Percentiles rank a stretch among this genome's conserved stretches.
phyloP scores from a whole-genome alignment of 768 basidiomycete genomes.

The Rhodotorula kratochvilovae region DNA sequence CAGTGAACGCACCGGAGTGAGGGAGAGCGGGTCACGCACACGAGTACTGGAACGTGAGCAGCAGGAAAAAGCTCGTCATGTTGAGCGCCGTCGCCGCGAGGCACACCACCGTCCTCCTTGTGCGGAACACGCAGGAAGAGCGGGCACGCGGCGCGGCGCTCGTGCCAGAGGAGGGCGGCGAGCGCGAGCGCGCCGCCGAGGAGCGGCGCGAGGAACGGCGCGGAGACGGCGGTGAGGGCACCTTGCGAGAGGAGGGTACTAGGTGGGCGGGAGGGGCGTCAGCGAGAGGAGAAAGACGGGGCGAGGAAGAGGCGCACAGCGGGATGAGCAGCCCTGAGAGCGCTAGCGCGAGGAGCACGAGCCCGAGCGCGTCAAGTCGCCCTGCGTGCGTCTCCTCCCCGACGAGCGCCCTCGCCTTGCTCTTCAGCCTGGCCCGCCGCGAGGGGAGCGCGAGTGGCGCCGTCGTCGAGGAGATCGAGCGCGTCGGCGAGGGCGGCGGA shows the following conservation, averaged over 20 bases:
- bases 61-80: neutral
- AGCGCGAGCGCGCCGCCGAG: neutral
- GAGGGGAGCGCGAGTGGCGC: neutral
- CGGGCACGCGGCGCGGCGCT: neutral
- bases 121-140: neutral
- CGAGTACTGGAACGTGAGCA: conserved; percentile 7
- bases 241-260: neutral
- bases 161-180: neutral
- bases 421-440: too few relatives aligned
- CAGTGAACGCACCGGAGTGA: neutral
- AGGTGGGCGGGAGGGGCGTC: neutral
- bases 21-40: neutral
- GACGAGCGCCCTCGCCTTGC: neutral
- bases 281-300: neutral
- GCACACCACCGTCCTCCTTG: neutral
- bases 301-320: neutral
- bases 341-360: neutral
- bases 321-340: neutral
- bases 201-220: neutral
- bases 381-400: neutral
- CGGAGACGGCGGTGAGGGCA: too few relatives aligned
- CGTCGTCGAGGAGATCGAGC: neutral
- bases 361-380: neutral
- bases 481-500: neutral
- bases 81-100: neutral